Evolutionary conservation across 2,329 filamentous ascomycete genomes (phyloP), one percentile per base, ranked within the genome.

Genomic region (Claviceps cyperi): DNA sequence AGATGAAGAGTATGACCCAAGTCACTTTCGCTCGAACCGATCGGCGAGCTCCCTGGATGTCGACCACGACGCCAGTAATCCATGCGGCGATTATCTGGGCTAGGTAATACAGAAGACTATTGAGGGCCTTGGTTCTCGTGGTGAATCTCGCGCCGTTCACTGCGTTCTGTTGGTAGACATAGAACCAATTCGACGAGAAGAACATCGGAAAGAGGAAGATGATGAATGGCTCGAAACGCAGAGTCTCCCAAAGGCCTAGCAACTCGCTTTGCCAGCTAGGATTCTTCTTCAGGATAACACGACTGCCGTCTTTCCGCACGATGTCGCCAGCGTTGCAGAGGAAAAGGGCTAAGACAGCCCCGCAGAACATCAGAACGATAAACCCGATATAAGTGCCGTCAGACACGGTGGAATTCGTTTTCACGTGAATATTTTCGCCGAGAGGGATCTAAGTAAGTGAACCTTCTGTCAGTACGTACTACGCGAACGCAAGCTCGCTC

Each of bases 341-440:
- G 40, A 74, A 70, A 60, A 86, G 79, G 32, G 84, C 78, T 2
- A 94, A 70, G 14, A 78, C 57, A 53, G 85, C 85, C 44, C 87
- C 87, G 44, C 76, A 57, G 49, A 84, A 72, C 71, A 89, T 92
- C 57, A 94, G 78, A n/a, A 92, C 74, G 55, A 94, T 80, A 69
- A 94, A 92, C 40, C 82, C 88, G 50, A 90, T 80, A 59, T 94
- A 94, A n/a, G 88, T 94, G 50, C 86, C 87, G 58, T 90, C 83
- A 45, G 67, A 79, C 52, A 86, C 83, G 14, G 70, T 69, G 45
- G 65, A 64, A 51, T 50, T 55, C 52, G 64, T 43, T 40, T 52
- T 74, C 54, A 67, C 74, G 68, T 86, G 66, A 60, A 83, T 75
- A 68, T 85, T 86, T 64, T 84, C 74, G 53, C 75, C 83, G 5